phyloP scores from a whole-genome alignment of 2,329 filamentous ascomycete genomes.

The Nemania diffusa region DNA sequence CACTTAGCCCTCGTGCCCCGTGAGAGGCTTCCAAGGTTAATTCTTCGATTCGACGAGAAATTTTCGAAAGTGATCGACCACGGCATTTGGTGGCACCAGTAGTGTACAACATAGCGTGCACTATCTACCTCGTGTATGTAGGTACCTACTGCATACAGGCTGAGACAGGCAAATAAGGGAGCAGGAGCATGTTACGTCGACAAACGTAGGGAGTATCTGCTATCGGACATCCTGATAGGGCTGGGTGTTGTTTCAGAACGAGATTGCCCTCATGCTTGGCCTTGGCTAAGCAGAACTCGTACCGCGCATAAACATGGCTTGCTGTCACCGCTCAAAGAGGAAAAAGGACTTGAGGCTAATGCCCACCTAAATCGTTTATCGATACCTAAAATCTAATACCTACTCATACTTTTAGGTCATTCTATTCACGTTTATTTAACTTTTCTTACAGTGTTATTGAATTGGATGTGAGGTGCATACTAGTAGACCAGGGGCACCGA shows the following conservation, averaged over 20 bases:
- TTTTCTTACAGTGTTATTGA: neutral
- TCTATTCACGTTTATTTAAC: neutral
- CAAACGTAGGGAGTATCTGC: neutral
- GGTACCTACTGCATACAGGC: neutral
- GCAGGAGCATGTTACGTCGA: too few species aligned
- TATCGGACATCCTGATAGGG: slow-evolving; percentile 34
- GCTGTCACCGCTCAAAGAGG: slow-evolving; percentile 1
- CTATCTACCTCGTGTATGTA: slow-evolving; percentile 27
- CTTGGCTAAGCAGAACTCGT: slow-evolving; percentile 21
- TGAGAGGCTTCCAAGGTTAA: slow-evolving; percentile 33
- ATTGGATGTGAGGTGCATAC: too few species aligned
- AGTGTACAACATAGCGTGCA: neutral
- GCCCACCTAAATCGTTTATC: too few species aligned
- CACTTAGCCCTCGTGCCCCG: slow-evolving; percentile 21
- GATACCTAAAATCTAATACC: too few species aligned
- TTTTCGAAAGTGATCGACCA: slow-evolving; percentile 33
- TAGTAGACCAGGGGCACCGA: neutral
- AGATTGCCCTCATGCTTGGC: slow-evolving; percentile 43
- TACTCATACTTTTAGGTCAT: neutral
- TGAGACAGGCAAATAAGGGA: neutral
- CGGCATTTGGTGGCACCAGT: slow-evolving; percentile 38
- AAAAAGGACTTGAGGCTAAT: neutral
- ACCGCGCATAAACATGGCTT: slow-evolving; percentile 3
- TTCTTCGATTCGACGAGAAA: slow-evolving; percentile 19
- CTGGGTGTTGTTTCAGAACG: slow-evolving; percentile 45